Evolutionary conservation across 257 asterid species (phyloP).

Genomic region (Cynanchum wilfordii): DNA sequence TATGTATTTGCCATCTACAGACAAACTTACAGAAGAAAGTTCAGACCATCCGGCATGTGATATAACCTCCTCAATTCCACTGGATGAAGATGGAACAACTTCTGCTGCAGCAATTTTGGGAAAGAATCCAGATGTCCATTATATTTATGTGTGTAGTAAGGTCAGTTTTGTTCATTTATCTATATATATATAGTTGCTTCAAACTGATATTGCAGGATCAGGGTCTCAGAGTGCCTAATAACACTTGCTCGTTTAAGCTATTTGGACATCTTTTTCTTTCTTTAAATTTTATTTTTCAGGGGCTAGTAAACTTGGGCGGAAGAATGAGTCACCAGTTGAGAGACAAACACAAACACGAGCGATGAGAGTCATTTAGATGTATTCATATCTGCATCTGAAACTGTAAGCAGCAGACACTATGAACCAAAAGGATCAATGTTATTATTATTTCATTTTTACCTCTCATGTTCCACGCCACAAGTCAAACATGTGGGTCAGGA

Average conservation of each 20-base stretch:
- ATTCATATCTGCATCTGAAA: too few species aligned
- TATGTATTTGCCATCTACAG: conserved; percentile 27
- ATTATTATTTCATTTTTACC: too few species aligned
- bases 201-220: too few species aligned
- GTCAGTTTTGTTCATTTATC: conserved; percentile 23
- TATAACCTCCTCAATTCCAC: conserved; percentile 45
- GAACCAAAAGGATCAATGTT: too few species aligned
- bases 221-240: not conserved
- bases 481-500: too few species aligned
- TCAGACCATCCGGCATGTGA: conserved; percentile 31
- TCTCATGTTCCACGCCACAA: too few species aligned
- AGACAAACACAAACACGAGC: not conserved
- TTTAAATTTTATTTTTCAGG: not conserved
- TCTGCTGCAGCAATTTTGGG: conserved; percentile 34
- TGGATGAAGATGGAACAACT: conserved; percentile 39
- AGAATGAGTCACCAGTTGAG: not conserved
- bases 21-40: conserved; percentile 39
- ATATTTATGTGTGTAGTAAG: conserved; percentile 65
- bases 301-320: not conserved
- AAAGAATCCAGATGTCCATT: conserved; percentile 52
- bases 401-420: too few species aligned
- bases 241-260: not conserved
- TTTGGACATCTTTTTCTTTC: too few species aligned
- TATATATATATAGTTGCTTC: not conserved
- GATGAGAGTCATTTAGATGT: too few species aligned